Conservation (phyloP, 2,329 filamentous ascomycete species). For the Calonectria honghensis region DNA sequence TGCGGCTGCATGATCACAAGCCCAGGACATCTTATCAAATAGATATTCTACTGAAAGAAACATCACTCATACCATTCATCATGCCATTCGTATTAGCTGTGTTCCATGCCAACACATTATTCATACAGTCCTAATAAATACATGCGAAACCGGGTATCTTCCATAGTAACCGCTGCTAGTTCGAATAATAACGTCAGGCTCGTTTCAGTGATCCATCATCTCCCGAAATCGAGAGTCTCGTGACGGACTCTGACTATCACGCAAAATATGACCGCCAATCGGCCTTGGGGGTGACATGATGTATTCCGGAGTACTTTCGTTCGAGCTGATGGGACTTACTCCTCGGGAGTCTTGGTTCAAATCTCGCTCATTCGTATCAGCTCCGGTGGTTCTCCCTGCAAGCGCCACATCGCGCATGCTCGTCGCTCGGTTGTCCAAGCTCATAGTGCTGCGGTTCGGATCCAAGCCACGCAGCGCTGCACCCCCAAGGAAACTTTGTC, state of each 20-base stretch:
- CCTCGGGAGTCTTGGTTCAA: conserved; percentile 57
- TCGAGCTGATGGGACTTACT: conserved; percentile 62
- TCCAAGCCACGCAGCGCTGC: conserved; percentile 66
- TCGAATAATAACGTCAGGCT: background rate
- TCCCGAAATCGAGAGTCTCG: conserved; percentile 77
- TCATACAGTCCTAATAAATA: conserved; percentile 18
- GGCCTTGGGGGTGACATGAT: conserved; percentile 63
- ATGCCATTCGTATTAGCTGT: background rate
- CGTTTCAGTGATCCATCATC: conserved; percentile 64
- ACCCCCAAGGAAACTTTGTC: conserved; percentile 70
- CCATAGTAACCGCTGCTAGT: conserved; percentile 15
- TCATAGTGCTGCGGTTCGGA: conserved; percentile 67
- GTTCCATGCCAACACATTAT: conserved; percentile 16
- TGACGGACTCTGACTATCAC: conserved; percentile 70
- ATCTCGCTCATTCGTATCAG: conserved; percentile 49
- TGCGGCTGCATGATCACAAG: background rate
- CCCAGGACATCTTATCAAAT: background rate
- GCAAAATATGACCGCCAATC: conserved; percentile 58
- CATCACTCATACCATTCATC: background rate
- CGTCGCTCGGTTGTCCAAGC: conserved; percentile 63
- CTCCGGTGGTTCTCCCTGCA: conserved; percentile 60
- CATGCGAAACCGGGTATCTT: conserved; percentile 30
- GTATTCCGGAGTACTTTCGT: conserved; percentile 43
- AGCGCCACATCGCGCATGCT: conserved; percentile 70
- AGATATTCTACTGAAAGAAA: background rate